Evolutionary conservation across 495 filamentous ascomycete genomes (phyloP).

Genomic region (Penicillium bialowiezense): DNA sequence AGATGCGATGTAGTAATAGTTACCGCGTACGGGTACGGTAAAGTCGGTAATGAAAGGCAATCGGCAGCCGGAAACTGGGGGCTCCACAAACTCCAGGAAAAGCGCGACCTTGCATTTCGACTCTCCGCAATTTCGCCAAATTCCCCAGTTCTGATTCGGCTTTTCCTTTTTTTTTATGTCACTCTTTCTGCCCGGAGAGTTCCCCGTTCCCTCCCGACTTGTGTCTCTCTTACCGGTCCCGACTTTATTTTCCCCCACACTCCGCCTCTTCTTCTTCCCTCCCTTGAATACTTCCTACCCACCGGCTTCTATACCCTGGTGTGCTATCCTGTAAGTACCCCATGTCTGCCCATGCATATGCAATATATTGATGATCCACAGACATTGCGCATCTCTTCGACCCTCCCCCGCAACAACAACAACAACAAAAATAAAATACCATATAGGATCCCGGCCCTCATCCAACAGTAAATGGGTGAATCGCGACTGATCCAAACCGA

Average conservation of each 20-base stretch:
- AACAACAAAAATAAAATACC: too few species aligned
- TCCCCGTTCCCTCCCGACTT: conserved; percentile 26
- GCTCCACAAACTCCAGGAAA: conserved; percentile 24
- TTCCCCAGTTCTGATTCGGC: conserved; percentile 22
- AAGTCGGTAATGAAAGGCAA: neutral
- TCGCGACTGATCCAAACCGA: conserved; percentile 2
- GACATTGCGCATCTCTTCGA: neutral
- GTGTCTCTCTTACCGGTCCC: conserved; percentile 25
- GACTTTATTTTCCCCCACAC: conserved; percentile 40
- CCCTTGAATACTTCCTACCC: conserved; percentile 1
- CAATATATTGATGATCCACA: conserved; percentile 11
- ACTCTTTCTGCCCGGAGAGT: conserved; percentile 9
- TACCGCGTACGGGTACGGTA: neutral
- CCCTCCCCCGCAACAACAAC: conserved; percentile 2
- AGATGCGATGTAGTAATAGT: too few species aligned
- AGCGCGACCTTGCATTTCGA: conserved; percentile 27
- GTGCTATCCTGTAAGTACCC: neutral
- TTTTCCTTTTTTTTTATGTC: conserved; percentile 5
- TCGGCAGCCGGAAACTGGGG: conserved; percentile 20
- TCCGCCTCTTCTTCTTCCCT: conserved; percentile 22
- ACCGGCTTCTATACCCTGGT: neutral
- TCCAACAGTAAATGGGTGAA: conserved; percentile 7
- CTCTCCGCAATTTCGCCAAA: conserved; percentile 21
- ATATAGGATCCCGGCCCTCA: neutral
- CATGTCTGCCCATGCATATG: conserved; percentile 4